Evolutionary conservation across 768 basidiomycete species (phyloP), one percentile per base, ranked within the genome.

Genomic region (Lactifluus volemus): DNA sequence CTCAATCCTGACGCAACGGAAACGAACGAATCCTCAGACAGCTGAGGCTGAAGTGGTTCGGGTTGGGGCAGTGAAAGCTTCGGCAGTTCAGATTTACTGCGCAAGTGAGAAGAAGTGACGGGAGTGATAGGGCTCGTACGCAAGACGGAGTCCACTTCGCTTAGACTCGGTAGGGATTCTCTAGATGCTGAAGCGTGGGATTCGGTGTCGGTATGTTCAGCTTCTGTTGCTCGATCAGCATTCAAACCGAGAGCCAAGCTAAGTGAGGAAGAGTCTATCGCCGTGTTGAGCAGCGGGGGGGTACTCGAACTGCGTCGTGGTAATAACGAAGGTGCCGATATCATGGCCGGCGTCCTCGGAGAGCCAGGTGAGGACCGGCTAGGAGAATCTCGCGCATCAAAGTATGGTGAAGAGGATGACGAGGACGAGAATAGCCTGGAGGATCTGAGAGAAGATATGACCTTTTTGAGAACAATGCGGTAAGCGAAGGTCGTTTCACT

Each of bases 401-500:
- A 70, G 21, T 73, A 70, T 2, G 68, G 58, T 15, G 71, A 63
- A 36, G 73, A 53, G 69, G 65, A 67, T 71, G 75, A 50, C 71
- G 70, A 57, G 65, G 59, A 59, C 67, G 32, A 76, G 70, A 45
- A 71, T 70, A 47, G 59, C 64, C 73, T 34, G 67, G 71, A 57
- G 67, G 60, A 57, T 67, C 71, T 70, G 49, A 81, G 67, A 3
- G 81, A 76, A 25, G 84, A 80, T 2, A 75, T 6, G 85, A 83
- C 51, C 78, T 80, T 73, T 85, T 87, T 36, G 84, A 77, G 70
- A 89, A 86, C 19, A 89, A 75, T 17, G 88, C 73, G 53, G 83
- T 82, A 59, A 89, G 72, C 3, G 88, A 89, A 0, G 89, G 85
- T 53, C 84, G 86, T 72, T 86, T 88, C 60, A 78, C 69, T 59